Evolutionary conservation across 345 rosid genomes (phyloP).

Genomic region (Hibiscus trionum): DNA sequence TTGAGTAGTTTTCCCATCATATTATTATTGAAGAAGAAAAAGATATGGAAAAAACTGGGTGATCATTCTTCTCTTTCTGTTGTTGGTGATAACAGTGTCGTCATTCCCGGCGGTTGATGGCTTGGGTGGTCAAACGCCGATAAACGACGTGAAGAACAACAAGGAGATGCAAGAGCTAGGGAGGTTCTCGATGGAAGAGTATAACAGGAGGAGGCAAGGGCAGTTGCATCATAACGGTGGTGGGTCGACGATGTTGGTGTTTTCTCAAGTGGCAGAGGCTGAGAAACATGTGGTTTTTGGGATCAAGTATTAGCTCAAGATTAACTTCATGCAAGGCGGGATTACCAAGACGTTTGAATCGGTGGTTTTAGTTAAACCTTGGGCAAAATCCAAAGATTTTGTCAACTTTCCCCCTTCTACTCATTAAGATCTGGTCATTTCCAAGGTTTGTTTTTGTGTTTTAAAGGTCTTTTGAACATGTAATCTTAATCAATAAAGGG

Average conservation of each 20-base stretch:
- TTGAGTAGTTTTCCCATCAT: no score
- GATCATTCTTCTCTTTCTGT: not conserved
- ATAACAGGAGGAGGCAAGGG: constrained; percentile 30
- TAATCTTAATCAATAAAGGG: not conserved
- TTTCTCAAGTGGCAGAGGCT: constrained; percentile 51
- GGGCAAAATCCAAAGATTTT: not conserved
- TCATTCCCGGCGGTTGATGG: constrained; percentile 1
- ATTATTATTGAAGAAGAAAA: not conserved
- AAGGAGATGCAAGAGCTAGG: constrained; percentile 68
- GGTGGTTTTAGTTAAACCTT: constrained; percentile 6
- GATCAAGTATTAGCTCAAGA: constrained; percentile 49
- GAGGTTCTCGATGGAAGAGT: constrained; percentile 60
- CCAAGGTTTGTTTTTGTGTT: not conserved
- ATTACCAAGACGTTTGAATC: constrained; percentile 10
- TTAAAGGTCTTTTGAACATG: not conserved
- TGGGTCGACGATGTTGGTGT: constrained; percentile 14
- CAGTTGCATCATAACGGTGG: constrained; percentile 9
- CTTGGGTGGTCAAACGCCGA: constrained; percentile 46
- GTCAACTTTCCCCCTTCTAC: not conserved
- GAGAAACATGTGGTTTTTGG: constrained; percentile 72
- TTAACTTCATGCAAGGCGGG: constrained; percentile 35
- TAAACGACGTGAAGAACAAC: constrained; percentile 41
- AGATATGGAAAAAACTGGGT: constrained; percentile 7
- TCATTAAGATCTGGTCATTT: not conserved
- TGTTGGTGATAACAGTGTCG: not conserved